Evolutionary conservation across 768 basidiomycete genomes (phyloP).

Genomic region (Cubamyces lactineus): DNA sequence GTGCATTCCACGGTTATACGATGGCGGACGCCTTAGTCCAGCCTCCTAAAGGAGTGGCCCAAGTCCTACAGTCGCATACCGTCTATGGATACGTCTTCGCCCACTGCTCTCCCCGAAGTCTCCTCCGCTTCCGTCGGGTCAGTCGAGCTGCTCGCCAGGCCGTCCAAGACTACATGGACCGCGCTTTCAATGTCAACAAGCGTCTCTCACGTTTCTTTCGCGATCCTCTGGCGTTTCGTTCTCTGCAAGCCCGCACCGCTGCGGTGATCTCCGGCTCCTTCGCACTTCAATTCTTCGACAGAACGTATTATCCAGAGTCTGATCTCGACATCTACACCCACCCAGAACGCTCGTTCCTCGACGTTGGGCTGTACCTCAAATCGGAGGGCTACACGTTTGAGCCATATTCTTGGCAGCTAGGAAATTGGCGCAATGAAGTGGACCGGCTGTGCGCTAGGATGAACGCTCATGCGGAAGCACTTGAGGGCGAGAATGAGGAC

Average conservation of each 20-base stretch:
- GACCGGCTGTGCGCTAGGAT: constrained; percentile 3
- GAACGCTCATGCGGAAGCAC: neutral
- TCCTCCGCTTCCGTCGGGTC: constrained; percentile 18
- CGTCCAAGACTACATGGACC: constrained; percentile 28
- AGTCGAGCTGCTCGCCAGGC: constrained; percentile 27
- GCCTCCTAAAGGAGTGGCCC: too few species aligned
- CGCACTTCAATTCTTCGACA: constrained; percentile 56
- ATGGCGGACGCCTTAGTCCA: too few species aligned
- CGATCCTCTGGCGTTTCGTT: constrained; percentile 44
- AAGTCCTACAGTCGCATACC: too few species aligned
- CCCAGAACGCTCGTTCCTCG: constrained; percentile 30
- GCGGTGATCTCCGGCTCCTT: constrained; percentile 56
- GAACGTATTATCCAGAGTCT: constrained; percentile 45
- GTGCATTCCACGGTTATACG: too few species aligned
- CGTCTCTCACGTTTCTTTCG: constrained; percentile 43
- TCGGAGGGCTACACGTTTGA: constrained; percentile 37
- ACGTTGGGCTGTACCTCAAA: constrained; percentile 42
- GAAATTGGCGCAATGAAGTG: constrained; percentile 22
- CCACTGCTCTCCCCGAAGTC: constrained; percentile 8
- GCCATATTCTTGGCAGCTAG: constrained; percentile 29
- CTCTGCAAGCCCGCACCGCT: constrained; percentile 45
- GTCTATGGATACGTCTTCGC: constrained; percentile 22
- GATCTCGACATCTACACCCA: constrained; percentile 58
- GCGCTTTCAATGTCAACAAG: constrained; percentile 41
- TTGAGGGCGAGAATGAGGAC: neutral